Conservation (phyloP, 257 asterid genomes). For the Oldenlandia corymbosa region DNA sequence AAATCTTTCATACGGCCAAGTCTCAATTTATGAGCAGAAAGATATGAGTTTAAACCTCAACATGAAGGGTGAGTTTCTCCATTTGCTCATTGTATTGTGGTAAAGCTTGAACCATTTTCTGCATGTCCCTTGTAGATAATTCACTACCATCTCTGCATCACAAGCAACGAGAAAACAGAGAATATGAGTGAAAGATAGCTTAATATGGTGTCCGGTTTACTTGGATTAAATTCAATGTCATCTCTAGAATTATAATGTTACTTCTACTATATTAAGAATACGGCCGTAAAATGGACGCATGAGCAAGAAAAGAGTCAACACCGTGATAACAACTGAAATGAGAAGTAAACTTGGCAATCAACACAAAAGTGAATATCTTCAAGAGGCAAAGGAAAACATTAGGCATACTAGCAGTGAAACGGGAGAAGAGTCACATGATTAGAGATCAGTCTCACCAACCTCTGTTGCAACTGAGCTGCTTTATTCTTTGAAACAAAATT, state of each 20-base stretch:
- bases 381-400: neutral
- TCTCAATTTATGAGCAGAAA: neutral
- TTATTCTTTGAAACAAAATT: slow-evolving; percentile 85
- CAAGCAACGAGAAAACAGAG: slow-evolving; percentile 22
- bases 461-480: slow-evolving; percentile 96
- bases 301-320: neutral
- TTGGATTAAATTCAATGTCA: neutral
- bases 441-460: slow-evolving; percentile 39
- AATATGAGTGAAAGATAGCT: slow-evolving; percentile 1
- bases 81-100: slow-evolving; percentile 91
- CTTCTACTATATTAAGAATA: neutral
- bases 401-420: neutral
- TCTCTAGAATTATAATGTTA: neutral
- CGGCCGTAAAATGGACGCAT: neutral
- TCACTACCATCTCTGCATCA: slow-evolving; percentile 77
- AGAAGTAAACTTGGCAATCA: neutral
- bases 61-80: slow-evolving; percentile 88
- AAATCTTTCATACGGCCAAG: no score
- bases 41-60: slow-evolving; percentile 52
- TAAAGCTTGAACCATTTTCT: slow-evolving; percentile 97
- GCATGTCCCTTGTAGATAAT: slow-evolving; percentile 86
- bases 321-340: neutral
- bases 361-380: neutral
- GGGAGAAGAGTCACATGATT: neutral
- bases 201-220: neutral